Base-by-base conservation (phyloP, 2,329 filamentous ascomycete species). In the Cytospora schulzeri region DNA sequence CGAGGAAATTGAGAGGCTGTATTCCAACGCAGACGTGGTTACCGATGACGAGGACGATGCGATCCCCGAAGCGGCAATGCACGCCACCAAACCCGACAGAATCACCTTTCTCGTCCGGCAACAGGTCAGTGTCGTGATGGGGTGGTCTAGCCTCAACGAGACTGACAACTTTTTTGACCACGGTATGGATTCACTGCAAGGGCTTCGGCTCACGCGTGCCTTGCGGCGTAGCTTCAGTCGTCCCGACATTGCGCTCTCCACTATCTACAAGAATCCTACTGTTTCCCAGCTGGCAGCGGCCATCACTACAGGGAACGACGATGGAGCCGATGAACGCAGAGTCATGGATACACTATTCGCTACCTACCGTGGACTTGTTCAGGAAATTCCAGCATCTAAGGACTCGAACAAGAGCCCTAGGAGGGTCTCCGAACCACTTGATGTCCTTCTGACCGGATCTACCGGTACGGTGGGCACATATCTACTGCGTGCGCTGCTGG, bases 391-490 rank as follows among this genome's bases (percentile, higher is more conserved):
- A 4, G 55, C 24, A 19, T 53, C 24, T 6, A 29, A 53, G 19
- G 9, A 19, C 9, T 14, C 12, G 7, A 15, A n/a, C 6, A 31
- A 1, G 17, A 12, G 2, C 15, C 15, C 8, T 3, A 31, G 29
- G 9, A 29, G 12, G 52, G 66, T 2, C 53, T 50, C n/a, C 38
- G 35, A 66, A 9, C 1, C 50, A 48, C 4, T 62, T 22, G 45
- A 70, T 19, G 68, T 73, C 38, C 26, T 74, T 19, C 61, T 74
- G 1, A 74, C 73, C 0, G 73, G 72, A 7, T 73, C 72, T 3
- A 73, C 69, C 0, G 71, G 72, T 1, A 67, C 66, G 0, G n/a
- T 72, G 3, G 72, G 71, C 5, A 71, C 69, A 2, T 65, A 69
- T 24, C 56, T 73, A 0, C 51, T 74, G 11, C 59, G 45, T 6